A percentile compares a stretch with the other conserved stretches of the same genome.
Evolutionary conservation across 805 yeast genomes (phyloP).

Genomic region (Yarrowia alimentaria): DNA sequence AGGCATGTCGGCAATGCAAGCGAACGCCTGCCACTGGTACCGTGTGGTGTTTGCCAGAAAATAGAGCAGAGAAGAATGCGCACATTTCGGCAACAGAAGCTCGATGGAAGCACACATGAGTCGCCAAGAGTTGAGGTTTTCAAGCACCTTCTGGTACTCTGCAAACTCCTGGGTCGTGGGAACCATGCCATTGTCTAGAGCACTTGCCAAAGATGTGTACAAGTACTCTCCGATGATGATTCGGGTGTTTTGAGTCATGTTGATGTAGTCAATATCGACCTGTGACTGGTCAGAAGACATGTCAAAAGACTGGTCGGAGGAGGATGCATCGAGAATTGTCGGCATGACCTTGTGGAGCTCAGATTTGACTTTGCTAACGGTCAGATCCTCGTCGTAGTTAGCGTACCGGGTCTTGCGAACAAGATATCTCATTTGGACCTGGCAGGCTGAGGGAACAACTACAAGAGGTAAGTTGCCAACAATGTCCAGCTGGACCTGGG

Average conservation of each 20-base stretch:
- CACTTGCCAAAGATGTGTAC: background rate
- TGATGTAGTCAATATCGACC: background rate
- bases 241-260: slow-evolving; percentile 18
- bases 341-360: too few relatives aligned
- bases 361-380: too few relatives aligned
- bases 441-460: slow-evolving; percentile 23
- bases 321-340: too few relatives aligned
- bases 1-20: slow-evolving; percentile 32
- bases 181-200: slow-evolving; percentile 1
- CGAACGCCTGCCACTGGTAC: slow-evolving; percentile 31
- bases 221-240: slow-evolving; percentile 7
- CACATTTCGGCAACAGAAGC: slow-evolving; percentile 1
- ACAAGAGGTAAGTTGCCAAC: slow-evolving; percentile 44
- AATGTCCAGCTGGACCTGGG: slow-evolving; percentile 48
- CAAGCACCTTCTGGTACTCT: slow-evolving; percentile 5
- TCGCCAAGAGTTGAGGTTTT: slow-evolving; percentile 12
- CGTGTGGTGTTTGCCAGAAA: slow-evolving; percentile 41
- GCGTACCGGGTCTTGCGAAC: slow-evolving; percentile 17
- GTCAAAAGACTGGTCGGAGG: background rate
- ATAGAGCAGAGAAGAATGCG: slow-evolving; percentile 39
- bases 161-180: slow-evolving; percentile 14
- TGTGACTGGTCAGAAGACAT: background rate
- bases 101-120: slow-evolving; percentile 13
- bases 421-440: slow-evolving; percentile 9
- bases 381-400: background rate